Percentiles rank a stretch among this genome's conserved stretches.
Conservation (phyloP, 164 flowering plant species). For the Berberis thunbergii region DNA sequence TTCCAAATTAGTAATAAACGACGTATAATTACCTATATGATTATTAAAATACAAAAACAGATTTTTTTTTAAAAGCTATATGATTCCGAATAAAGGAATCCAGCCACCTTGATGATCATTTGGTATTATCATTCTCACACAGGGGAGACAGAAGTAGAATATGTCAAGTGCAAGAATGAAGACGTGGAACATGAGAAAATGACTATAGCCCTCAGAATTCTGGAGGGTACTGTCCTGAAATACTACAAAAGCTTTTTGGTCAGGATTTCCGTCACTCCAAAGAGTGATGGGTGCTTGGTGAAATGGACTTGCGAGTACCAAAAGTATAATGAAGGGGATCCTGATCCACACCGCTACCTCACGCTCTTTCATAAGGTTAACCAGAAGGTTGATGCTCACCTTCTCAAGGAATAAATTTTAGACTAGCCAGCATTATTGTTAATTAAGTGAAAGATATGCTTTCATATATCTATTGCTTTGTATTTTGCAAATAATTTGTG, state of each 20-base stretch:
- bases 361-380: not conserved
- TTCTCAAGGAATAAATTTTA: too few species aligned
- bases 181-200: conserved; percentile 4
- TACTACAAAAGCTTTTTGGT: not conserved
- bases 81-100: too few species aligned
- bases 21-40: too few species aligned
- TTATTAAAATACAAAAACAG: too few species aligned
- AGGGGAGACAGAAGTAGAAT: conserved; percentile 1
- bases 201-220: not conserved
- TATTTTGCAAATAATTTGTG: too few species aligned
- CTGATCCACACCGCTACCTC: not conserved
- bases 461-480: too few species aligned
- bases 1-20: too few species aligned
- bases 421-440: too few species aligned
- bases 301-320: conserved; percentile 8
- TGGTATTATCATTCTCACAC: not conserved
- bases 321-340: conserved; percentile 1
- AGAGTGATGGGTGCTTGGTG: conserved; percentile 2
- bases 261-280: not conserved
- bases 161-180: not conserved
- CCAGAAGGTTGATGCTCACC: conserved; percentile 1
- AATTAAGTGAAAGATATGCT: too few species aligned
- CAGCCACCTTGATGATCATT: not conserved
- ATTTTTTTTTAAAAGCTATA: too few species aligned
- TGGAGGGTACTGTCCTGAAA: conserved; percentile 3